Percentiles rank a stretch among this genome's conserved stretches.
These are phyloP conservation scores for Cutaneotrichosporon cutaneum DNA, from an alignment of 1,284 basidiomycete genomes.

Conservation along the genomic window DNA sequence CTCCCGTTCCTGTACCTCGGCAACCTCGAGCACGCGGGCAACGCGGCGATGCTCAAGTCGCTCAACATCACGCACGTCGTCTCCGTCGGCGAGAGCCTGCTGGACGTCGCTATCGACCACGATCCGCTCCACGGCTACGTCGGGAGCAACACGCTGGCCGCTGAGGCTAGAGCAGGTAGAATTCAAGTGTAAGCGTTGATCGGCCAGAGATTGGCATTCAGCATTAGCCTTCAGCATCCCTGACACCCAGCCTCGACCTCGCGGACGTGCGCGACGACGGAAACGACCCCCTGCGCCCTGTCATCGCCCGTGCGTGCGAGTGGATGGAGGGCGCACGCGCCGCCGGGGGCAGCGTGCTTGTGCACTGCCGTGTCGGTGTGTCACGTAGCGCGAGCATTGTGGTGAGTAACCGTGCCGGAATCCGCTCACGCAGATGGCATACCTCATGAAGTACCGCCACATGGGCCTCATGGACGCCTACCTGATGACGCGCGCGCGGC, in stretches of 20 bases:
- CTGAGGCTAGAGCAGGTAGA: slow-evolving; percentile 41
- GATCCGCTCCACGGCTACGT: slow-evolving; percentile 36
- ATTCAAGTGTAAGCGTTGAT: slow-evolving; percentile 48
- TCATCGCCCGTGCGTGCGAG: slow-evolving; percentile 80
- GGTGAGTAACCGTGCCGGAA: slow-evolving; percentile 55
- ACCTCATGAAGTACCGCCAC: slow-evolving; percentile 91
- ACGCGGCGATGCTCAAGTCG: slow-evolving; percentile 91
- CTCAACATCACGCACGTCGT: slow-evolving; percentile 98
- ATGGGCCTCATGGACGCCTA: slow-evolving; percentile 89
- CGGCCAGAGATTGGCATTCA: too few relatives aligned
- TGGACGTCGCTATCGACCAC: slow-evolving; percentile 31
- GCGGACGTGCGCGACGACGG: slow-evolving; percentile 72
- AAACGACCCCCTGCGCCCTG: slow-evolving; percentile 86
- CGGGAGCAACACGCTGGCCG: slow-evolving; percentile 41
- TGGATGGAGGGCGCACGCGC: slow-evolving; percentile 87
- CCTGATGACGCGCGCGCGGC: slow-evolving; percentile 56
- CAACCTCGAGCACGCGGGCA: slow-evolving; percentile 91
- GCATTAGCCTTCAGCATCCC: neutral
- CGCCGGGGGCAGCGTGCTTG: slow-evolving; percentile 82
- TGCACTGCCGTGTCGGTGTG: slow-evolving; percentile 95
- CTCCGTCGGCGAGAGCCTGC: slow-evolving; percentile 76
- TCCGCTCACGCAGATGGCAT: slow-evolving; percentile 65
- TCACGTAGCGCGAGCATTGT: slow-evolving; percentile 89
- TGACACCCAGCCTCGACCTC: slow-evolving; percentile 43
- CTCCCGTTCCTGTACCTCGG: slow-evolving; percentile 93